These are phyloP conservation scores for Chimonanthus praecox DNA, from an alignment of 164 flowering plant genomes.

Conservation along the genomic window DNA sequence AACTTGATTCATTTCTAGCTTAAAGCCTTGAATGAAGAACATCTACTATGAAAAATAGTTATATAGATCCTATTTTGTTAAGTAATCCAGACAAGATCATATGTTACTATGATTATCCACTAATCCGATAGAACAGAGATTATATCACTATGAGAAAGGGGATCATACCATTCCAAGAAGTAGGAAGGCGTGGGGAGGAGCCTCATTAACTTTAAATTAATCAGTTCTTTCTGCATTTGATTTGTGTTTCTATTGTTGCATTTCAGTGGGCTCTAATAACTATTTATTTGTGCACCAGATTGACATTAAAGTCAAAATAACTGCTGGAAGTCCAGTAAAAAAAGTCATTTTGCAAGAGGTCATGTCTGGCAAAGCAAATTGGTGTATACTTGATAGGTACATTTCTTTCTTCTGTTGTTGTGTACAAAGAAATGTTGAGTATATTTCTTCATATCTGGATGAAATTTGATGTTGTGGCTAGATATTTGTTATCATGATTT, in stretches of 20 bases:
- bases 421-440: background rate
- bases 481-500: background rate
- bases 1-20: no score
- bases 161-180: background rate
- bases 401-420: background rate
- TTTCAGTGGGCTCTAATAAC: background rate
- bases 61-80: no score
- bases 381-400: slow-evolving; percentile 60
- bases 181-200: background rate
- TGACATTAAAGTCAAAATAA: slow-evolving; percentile 42
- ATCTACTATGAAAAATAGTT: no score
- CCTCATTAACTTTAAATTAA: background rate
- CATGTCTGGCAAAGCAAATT: slow-evolving; percentile 30
- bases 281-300: slow-evolving; percentile 26
- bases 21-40: no score
- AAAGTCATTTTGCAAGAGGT: slow-evolving; percentile 50
- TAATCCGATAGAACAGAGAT: no score
- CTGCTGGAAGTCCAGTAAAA: slow-evolving; percentile 48
- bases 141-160: no score
- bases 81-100: no score
- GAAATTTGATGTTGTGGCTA: background rate
- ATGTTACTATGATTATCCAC: no score
- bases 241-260: background rate
- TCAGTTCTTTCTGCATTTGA: background rate
- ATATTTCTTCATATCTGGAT: background rate